Conservation (phyloP, 176 grass and related monocot genomes). For the Calamus simplicifolius region DNA sequence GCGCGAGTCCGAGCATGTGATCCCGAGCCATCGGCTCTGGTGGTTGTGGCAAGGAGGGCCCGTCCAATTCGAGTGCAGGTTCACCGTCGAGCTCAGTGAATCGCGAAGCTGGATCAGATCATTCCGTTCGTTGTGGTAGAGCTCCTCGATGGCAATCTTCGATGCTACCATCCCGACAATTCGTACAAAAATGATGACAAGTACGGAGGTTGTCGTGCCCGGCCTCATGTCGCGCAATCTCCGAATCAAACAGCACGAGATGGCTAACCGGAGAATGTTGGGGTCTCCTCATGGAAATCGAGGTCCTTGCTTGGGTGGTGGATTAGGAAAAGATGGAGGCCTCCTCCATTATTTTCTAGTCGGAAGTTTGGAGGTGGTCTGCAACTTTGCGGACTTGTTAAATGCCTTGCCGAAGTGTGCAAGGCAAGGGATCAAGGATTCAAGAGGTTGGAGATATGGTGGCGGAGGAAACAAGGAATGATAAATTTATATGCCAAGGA, state of each 20-base stretch:
- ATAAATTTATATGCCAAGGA: slow-evolving; percentile 2
- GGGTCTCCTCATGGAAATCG: no score
- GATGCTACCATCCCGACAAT: no score
- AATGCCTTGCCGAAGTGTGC: slow-evolving; percentile 52
- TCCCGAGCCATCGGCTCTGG: slow-evolving; percentile 64
- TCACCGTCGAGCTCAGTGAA: slow-evolving; percentile 53
- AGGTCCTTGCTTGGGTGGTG: no score
- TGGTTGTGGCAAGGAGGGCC: slow-evolving; percentile 63
- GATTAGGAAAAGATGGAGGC: no score
- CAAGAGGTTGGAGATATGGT: slow-evolving; percentile 17
- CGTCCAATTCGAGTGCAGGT: slow-evolving; percentile 95
- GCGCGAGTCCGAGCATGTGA: slow-evolving; percentile 54
- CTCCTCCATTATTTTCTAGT: no score
- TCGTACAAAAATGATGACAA: no score
- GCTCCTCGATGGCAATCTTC: slow-evolving; percentile 12
- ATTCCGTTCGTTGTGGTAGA: slow-evolving; percentile 52
- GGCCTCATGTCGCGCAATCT: no score
- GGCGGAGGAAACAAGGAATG: slow-evolving; percentile 20
- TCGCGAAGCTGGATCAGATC: slow-evolving; percentile 61
- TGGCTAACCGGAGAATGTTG: no score
- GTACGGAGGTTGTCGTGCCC: no score
- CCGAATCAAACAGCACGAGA: no score
- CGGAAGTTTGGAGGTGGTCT: background rate
- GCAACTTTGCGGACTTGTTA: slow-evolving; percentile 9
- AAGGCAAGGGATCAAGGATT: slow-evolving; percentile 66